Base-by-base conservation (phyloP, 148 eudicot genomes). In the Rhododendron kiyosumense region DNA sequence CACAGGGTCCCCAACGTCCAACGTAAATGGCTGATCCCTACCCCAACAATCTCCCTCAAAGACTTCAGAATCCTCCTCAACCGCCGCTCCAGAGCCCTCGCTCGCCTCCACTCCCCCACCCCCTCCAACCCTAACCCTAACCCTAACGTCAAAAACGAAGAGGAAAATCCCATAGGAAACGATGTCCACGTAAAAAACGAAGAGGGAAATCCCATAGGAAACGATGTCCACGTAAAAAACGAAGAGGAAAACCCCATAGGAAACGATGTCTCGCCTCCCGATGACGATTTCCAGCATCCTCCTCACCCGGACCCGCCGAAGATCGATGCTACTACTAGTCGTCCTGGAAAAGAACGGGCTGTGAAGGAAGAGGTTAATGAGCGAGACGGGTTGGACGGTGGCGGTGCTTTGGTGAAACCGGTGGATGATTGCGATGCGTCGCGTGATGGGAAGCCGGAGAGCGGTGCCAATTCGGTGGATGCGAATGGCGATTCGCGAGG, bases 1-100 rank as follows among this genome's bases (percentile, higher is more conserved):
- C 99, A 95, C 90, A 85, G 92, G 49, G 92, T 88, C 0, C 88
- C 95, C 18, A 95, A 94, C 81, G 80, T 88, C 0, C 93, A 94
- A 0, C 94, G 95, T n/a, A 87, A 89, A 88, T 97, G 96, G 98
- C 88, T 89, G 1, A 87, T 87, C 90, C 98, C 98, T 0, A 63
- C 89, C 20, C 93, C 91, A 4, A 85, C 74, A 28, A 90, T 97
- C 86, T 90, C 98, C 59, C 85, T 88, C 87, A 90, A 91, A 59
- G 89, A 91, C 78, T 97, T 97, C 90, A 90, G 88, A 41, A 63
- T 81, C 79, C 98, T 97, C 69, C 91, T 92, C 65, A 86, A 26
- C 83, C 98, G 99, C 84, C 96, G 99, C 81, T 83, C 88, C 83
- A 88, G 86, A 52, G 95, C 99, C 85, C 94, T 94, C 85, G 86